Evolutionary conservation across 2,329 filamentous ascomycete species (phyloP).

Genomic region (Aspergillus piperis): DNA sequence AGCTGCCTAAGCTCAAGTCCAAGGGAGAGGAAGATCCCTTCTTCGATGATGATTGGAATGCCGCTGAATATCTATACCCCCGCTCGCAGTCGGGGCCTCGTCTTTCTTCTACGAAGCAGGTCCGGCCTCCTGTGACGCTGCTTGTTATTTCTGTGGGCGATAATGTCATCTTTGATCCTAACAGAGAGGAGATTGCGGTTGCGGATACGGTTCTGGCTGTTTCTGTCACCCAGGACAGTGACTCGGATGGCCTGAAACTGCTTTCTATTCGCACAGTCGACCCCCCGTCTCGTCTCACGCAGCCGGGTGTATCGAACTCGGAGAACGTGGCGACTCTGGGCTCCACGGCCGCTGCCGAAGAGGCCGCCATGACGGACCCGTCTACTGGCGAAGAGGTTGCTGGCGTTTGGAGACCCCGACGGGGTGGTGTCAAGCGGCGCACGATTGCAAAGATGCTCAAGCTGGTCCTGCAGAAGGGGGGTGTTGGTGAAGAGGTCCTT

Average conservation of each 20-base stretch:
- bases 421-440: conserved; percentile 77
- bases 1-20: conserved; percentile 80
- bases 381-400: conserved; percentile 60
- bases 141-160: conserved; percentile 83
- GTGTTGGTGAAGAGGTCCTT: conserved; percentile 83
- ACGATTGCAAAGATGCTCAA: conserved; percentile 74
- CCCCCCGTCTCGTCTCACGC: conserved; percentile 71
- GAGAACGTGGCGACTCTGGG: conserved; percentile 58
- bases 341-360: conserved; percentile 41
- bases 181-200: conserved; percentile 86
- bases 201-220: conserved; percentile 87
- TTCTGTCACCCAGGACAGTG: conserved; percentile 60
- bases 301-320: conserved; percentile 67
- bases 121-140: conserved; percentile 80
- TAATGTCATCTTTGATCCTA: conserved; percentile 93
- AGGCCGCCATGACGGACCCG: conserved; percentile 45
- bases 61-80: conserved; percentile 74
- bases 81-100: conserved; percentile 35
- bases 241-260: conserved; percentile 56
- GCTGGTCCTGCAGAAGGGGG: conserved; percentile 72
- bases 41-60: conserved; percentile 97
- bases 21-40: conserved; percentile 93
- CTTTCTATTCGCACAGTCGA: conserved; percentile 73
- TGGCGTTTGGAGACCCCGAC: conserved; percentile 81
- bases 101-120: conserved; percentile 29